A percentile compares a stretch with the other conserved stretches of the same genome.
Conservation (phyloP, 345 rosid species). For the Corchorus capsularis region DNA sequence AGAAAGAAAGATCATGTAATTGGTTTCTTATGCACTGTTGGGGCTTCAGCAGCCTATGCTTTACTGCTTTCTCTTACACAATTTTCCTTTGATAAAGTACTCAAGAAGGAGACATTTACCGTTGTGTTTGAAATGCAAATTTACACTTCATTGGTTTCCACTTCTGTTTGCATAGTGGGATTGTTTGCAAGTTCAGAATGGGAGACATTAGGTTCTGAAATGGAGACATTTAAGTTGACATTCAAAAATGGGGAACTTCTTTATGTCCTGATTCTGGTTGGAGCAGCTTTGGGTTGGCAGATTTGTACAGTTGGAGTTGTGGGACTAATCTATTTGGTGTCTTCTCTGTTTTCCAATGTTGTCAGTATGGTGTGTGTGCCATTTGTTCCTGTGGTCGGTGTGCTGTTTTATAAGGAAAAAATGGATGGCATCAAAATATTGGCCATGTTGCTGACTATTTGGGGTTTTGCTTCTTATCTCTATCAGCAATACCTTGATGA, state of each 20-base stretch:
- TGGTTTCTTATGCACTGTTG: constrained; percentile 34
- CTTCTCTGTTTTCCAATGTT: constrained; percentile 45
- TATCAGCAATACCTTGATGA: constrained; percentile 45
- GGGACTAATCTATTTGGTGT: constrained; percentile 38
- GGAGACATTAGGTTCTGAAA: constrained; percentile 31
- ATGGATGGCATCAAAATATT: constrained; percentile 16
- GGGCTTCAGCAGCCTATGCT: constrained; percentile 43
- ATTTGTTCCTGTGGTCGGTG: constrained; percentile 26
- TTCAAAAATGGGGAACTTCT: constrained; percentile 25
- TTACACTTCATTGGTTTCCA: constrained; percentile 44
- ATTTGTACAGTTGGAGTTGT: constrained; percentile 36
- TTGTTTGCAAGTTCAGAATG: constrained; percentile 46
- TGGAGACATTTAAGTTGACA: constrained; percentile 23
- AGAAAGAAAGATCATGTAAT: constrained; percentile 26
- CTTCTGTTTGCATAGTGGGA: constrained; percentile 31
- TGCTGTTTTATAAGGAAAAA: constrained; percentile 19
- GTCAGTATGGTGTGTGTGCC: constrained; percentile 29
- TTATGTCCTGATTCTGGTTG: constrained; percentile 34
- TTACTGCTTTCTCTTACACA: constrained; percentile 45
- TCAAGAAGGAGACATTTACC: constrained; percentile 26
- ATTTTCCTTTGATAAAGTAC: constrained; percentile 36
- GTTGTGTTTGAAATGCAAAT: constrained; percentile 54
- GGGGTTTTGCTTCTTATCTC: constrained; percentile 41
- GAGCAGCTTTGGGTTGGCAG: constrained; percentile 45
- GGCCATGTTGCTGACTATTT: constrained; percentile 36